phyloP scores from a whole-genome alignment of 2,329 filamentous ascomycete genomes.

The Paramyrothecium roridum region DNA sequence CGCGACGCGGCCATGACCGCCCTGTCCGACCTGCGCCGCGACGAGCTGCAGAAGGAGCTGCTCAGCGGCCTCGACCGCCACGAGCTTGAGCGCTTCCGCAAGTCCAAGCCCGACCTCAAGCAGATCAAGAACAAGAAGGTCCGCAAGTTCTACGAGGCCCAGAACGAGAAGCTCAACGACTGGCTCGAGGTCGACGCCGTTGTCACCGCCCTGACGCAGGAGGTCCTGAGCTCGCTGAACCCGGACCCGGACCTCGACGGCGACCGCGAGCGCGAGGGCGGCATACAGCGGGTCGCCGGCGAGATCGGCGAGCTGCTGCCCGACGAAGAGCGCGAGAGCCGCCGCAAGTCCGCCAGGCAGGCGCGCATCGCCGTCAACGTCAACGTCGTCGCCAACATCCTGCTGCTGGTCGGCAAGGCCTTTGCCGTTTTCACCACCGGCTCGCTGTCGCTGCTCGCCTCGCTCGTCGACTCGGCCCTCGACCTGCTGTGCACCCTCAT shows the following conservation, averaged over 20 bases:
- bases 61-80: constrained; percentile 23
- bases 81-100: constrained; percentile 24
- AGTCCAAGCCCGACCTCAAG: constrained; percentile 21
- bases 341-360: constrained; percentile 15
- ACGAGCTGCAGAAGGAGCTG: constrained; percentile 24
- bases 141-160: constrained; percentile 22
- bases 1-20: constrained; percentile 24
- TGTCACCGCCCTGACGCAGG: constrained; percentile 28
- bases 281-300: constrained; percentile 23
- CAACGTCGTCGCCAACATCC: constrained; percentile 72
- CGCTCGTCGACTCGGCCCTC: constrained; percentile 71
- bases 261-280: constrained; percentile 24
- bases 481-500: constrained; percentile 77
- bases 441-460: constrained; percentile 73
- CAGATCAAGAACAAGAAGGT: constrained; percentile 23
- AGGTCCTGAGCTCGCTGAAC: constrained; percentile 30
- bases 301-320: constrained; percentile 27
- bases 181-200: constrained; percentile 30
- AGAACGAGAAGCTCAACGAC: constrained; percentile 27
- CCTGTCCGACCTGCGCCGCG: constrained; percentile 23
- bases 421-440: constrained; percentile 75
- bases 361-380: constrained; percentile 69
- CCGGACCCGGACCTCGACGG: constrained; percentile 29
- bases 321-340: constrained; percentile 23
- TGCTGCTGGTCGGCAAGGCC: constrained; percentile 70